Base-by-base conservation (phyloP, 2,329 filamentous ascomycete species). In the Lachnellula arida region DNA sequence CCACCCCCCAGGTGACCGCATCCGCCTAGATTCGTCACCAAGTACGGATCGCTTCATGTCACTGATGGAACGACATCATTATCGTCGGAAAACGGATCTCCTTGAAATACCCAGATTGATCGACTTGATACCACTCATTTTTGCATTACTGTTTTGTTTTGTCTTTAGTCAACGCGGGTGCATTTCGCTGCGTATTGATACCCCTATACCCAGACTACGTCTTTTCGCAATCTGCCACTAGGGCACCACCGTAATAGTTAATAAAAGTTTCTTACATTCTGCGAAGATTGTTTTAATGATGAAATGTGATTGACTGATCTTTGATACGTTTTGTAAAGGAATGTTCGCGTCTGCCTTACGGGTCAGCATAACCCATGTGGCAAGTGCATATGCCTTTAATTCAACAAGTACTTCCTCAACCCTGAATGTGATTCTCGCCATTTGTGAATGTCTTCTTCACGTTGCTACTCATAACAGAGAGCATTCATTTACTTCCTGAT, bases 151-250 rank as follows among this genome's bases (percentile, higher is more conserved):
- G 65, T n/a, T 62, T 67, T 57, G 52, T 54, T 60, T 51, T 56
- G 52, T 48, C 25, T 62, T 65, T 59, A 49, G 58, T 53, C 62
- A 62, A 57, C 60, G 60, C 59, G 60, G 61, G 44, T 62, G 63
- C 65, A 63, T 65, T 58, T 64, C 63, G 63, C 64, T 67, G 66
- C 65, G 67, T 68, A 67, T 70, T 71, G 69, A 71, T 71, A 71
- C 69, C 69, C 65, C 67, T 70, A 71, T 71, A 71, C 69, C 68
- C 68, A 70, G 69, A 68, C 68, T 68, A 32, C 28, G 65, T 70
- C 65, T 66, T 66, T 68, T 66, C 59, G 65, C 67, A 69, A 68
- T 70, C 68, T 70, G 69, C 69, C 68, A 67, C 60, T 71, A 70
- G 68, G 68, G 68, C 68, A 70, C 59, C 54, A 56, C 58, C 62